These are phyloP conservation scores for Aristolochia contorta DNA, from an alignment of 164 flowering plant species.

Conservation along the genomic window DNA sequence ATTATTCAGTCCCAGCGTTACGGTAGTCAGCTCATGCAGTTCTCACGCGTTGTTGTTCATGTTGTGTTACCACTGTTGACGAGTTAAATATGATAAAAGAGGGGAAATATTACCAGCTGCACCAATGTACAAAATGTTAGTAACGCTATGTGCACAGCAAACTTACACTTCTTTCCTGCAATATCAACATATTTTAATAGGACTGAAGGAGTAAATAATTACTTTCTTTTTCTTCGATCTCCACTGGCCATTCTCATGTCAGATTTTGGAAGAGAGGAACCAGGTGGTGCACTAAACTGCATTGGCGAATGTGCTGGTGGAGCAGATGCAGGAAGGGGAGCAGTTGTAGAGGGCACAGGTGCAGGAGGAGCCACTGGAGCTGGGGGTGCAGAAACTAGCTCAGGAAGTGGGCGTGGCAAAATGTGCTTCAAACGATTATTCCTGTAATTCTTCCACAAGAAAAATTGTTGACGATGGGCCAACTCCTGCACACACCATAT, in stretches of 20 bases:
- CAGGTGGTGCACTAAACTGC: conserved; percentile 55
- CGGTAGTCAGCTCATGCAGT: no score
- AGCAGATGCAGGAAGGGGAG: conserved; percentile 24
- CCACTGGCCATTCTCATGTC: conserved; percentile 52
- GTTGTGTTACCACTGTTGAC: no score
- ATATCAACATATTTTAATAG: no score
- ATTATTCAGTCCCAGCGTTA: no score
- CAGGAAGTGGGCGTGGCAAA: conserved; percentile 76
- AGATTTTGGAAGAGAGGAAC: conserved; percentile 41
- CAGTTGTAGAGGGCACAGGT: conserved; percentile 27
- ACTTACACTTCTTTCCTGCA: no score
- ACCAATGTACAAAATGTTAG: no score
- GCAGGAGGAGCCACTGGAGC: conserved; percentile 27
- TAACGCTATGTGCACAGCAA: no score
- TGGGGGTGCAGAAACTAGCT: conserved; percentile 34
- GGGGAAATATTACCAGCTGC: no score
- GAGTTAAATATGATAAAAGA: no score
- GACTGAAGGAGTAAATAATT: background rate
- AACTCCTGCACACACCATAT: conserved; percentile 42
- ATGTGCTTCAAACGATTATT: conserved; percentile 90
- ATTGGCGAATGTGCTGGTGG: conserved; percentile 58
- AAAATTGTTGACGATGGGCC: conserved; percentile 96
- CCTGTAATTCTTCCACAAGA: conserved; percentile 88
- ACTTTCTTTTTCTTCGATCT: conserved; percentile 91
- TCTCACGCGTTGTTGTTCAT: no score